Evolutionary conservation across 495 filamentous ascomycete genomes (phyloP), one percentile per base, ranked within the genome.

Genomic region (Neurospora sp.): DNA sequence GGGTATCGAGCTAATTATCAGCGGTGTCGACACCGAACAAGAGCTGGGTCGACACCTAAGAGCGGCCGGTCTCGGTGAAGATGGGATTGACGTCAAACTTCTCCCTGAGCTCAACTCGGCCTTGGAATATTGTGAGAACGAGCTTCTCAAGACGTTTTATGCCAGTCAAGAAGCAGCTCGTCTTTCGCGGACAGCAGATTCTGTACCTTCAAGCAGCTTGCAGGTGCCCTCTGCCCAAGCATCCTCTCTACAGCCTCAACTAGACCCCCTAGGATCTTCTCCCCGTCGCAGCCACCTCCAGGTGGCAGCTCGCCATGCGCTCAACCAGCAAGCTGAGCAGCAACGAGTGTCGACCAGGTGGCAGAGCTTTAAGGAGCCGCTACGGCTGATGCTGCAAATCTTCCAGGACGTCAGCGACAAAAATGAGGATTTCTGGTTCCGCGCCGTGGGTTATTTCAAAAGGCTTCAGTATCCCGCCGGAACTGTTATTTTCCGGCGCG

Each of bases 391-490:
- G 76, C 86, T 99, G 31, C 96, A 97, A 79, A 93, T 93, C 39
- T 98, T 99, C 82, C 90, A 93, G 73, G 92, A 92, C 73, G 85
- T 97, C 45, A 94, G 90, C 68, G 85, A 90, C 69, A 90, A 92
- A 76, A 91, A 92, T 75, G 95, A 97, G 79, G 94, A 97, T 78
- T 99, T 98, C 79, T 99, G 96, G 96, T 94, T 92, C 82, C 88
- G 87, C 10, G 89, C 87, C 12, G 89, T 87, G 40, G 84, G 86
- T 2, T 97, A 90, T 81, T 97, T 98, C 79, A 76, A 80, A 14
- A 88, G 88, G 70, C 86, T 88, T 53, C 86, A 88, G 76, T 93
- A 91, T 74, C 69, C 86, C 0, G 85, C 90, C 0, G 93, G 92
- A 5, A 88, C 87, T n/a, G 83, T 92, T 20, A 82, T 99, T 4